Evolutionary conservation across 2,329 filamentous ascomycete genomes (phyloP).

Genomic region (Cercospora brassicicola): DNA sequence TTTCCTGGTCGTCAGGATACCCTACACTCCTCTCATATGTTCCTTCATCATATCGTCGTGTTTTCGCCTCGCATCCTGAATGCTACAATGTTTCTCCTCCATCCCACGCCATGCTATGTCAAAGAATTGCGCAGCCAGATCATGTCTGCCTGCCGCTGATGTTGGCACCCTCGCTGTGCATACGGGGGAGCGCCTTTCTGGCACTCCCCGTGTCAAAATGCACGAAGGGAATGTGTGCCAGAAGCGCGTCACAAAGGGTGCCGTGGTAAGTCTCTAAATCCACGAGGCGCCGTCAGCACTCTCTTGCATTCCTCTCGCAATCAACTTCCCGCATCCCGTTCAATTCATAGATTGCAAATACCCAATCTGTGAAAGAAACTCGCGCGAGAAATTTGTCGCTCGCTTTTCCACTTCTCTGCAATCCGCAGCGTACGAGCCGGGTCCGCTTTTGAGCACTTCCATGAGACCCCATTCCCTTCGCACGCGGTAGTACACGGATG

Average conservation of each 20-base stretch:
- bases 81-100: neutral
- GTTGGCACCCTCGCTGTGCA: neutral
- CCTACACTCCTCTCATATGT: neutral
- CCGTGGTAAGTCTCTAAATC: neutral
- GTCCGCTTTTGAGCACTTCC: conserved; percentile 37
- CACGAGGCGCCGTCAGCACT: neutral
- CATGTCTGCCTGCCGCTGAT: neutral
- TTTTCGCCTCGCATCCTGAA: neutral
- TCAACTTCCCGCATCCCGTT: neutral
- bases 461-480: conserved; percentile 37
- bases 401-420: conserved; percentile 31
- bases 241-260: neutral
- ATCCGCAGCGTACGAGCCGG: conserved; percentile 31
- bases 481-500: conserved; percentile 39
- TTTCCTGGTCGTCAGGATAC: neutral
- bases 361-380: conserved; percentile 35
- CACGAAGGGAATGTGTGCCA: neutral
- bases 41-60: neutral
- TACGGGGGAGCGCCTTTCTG: neutral
- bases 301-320: neutral
- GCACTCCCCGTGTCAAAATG: neutral
- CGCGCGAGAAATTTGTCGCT: conserved; percentile 33
- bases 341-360: conserved; percentile 24
- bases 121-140: neutral
- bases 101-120: neutral